Percentiles rank a stretch among this genome's conserved stretches.
phyloP scores from a whole-genome alignment of 441 rosid genomes.

The Brassica balearica region DNA sequence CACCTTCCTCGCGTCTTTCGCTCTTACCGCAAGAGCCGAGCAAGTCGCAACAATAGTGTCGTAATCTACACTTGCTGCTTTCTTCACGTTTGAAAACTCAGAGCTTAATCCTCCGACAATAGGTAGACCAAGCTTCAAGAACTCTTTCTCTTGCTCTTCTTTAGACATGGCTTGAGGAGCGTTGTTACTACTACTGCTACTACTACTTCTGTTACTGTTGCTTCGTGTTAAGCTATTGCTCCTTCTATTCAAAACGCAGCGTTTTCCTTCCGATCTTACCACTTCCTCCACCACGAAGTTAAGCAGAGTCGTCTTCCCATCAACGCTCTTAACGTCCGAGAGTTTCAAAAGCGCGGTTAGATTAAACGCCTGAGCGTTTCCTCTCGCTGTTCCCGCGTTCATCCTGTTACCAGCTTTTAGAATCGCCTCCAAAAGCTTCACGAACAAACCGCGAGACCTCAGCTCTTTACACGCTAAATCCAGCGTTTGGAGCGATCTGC shows the following conservation, averaged over 20 bases:
- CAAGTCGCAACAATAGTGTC: slow-evolving; percentile 57
- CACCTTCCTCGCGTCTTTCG: slow-evolving; percentile 52
- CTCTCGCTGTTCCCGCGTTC: slow-evolving; percentile 95
- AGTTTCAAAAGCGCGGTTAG: slow-evolving; percentile 77
- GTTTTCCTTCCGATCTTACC: slow-evolving; percentile 80
- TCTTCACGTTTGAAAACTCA: slow-evolving; percentile 79
- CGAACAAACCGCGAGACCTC: slow-evolving; percentile 71
- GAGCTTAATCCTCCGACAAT: slow-evolving; percentile 79
- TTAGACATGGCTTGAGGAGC: slow-evolving; percentile 38
- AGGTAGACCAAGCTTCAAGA: slow-evolving; percentile 74
- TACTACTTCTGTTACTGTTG: slow-evolving; percentile 46
- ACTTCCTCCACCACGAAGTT: slow-evolving; percentile 90
- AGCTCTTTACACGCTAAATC: slow-evolving; percentile 82
- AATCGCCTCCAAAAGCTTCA: slow-evolving; percentile 89
- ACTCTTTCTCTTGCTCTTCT: slow-evolving; percentile 76
- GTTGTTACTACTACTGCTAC: background rate
- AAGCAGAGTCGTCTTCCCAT: slow-evolving; percentile 84
- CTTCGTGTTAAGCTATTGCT: slow-evolving; percentile 48
- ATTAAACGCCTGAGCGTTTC: slow-evolving; percentile 91
- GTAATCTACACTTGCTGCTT: slow-evolving; percentile 74
- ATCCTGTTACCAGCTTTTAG: slow-evolving; percentile 95
- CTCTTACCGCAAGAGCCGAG: slow-evolving; percentile 57
- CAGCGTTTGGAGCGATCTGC: slow-evolving; percentile 58
- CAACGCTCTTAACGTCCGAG: slow-evolving; percentile 84
- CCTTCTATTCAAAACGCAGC: slow-evolving; percentile 56